phyloP scores from a whole-genome alignment of 805 yeast genomes.

The Saccharomyces mikatae region DNA sequence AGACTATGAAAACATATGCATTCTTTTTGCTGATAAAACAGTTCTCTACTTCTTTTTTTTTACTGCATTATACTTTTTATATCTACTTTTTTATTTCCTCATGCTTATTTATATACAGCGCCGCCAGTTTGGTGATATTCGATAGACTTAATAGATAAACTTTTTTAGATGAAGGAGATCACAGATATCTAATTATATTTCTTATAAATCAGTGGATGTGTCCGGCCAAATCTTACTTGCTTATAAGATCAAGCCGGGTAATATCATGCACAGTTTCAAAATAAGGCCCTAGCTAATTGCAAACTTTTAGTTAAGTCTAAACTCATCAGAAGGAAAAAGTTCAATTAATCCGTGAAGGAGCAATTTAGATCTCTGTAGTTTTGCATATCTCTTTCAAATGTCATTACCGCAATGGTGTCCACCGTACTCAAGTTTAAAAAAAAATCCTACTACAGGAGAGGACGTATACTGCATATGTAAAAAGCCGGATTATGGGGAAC shows the following conservation, averaged over 20 bases:
- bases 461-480: conserved; percentile 74
- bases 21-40: not conserved
- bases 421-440: conserved; percentile 17
- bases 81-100: not conserved
- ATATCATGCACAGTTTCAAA: not conserved
- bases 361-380: not conserved
- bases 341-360: too few relatives aligned
- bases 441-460: conserved; percentile 34
- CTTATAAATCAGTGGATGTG: not conserved
- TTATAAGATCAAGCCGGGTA: not conserved
- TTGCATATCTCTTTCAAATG: not conserved
- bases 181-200: not conserved
- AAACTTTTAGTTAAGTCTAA: not conserved
- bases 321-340: not conserved
- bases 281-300: too few relatives aligned
- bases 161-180: not conserved
- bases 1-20: not conserved
- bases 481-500: conserved; percentile 64
- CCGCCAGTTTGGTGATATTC: not conserved
- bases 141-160: not conserved
- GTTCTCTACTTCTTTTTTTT: not conserved
- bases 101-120: not conserved
- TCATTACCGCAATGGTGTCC: conserved; percentile 30
- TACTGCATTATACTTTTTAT: not conserved
- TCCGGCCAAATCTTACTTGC: not conserved